phyloP scores from a whole-genome alignment of 148 eudicot species.

The Drosera capensis region DNA sequence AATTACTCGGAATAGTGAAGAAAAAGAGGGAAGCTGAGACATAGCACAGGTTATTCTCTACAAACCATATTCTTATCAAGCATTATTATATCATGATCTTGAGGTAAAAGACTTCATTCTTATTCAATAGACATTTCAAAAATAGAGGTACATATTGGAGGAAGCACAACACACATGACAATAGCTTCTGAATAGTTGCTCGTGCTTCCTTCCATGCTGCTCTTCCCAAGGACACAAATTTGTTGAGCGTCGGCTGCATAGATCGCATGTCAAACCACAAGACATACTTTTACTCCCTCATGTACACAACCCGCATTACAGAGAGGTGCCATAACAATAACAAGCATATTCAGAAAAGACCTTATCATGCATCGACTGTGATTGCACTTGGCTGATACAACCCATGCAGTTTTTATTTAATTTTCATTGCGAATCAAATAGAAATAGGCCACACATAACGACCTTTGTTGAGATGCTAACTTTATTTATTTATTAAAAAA shows the following conservation, averaged over 20 bases:
- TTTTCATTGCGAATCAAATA: too few species aligned
- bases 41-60: not conserved
- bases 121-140: not conserved
- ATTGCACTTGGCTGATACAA: too few species aligned
- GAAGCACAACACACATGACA: slow-evolving; percentile 65
- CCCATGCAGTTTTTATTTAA: too few species aligned
- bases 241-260: slow-evolving; percentile 72
- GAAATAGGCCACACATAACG: too few species aligned
- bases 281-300: not conserved
- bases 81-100: not conserved
- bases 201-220: slow-evolving; percentile 99
- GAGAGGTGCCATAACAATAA: too few species aligned
- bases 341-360: too few species aligned
- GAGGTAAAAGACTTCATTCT: not conserved
- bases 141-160: not conserved
- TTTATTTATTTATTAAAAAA: too few species aligned
- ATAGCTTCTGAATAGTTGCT: slow-evolving; percentile 59
- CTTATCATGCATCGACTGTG: too few species aligned
- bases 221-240: slow-evolving; percentile 60
- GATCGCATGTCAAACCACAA: not conserved
- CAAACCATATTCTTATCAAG: not conserved
- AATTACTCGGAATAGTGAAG: not conserved
- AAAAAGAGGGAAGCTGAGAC: not conserved
- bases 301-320: not conserved
- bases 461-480: too few species aligned